Conservation (phyloP, 192 early-diverging fungal genomes). For the Backusella tuberculispora region DNA sequence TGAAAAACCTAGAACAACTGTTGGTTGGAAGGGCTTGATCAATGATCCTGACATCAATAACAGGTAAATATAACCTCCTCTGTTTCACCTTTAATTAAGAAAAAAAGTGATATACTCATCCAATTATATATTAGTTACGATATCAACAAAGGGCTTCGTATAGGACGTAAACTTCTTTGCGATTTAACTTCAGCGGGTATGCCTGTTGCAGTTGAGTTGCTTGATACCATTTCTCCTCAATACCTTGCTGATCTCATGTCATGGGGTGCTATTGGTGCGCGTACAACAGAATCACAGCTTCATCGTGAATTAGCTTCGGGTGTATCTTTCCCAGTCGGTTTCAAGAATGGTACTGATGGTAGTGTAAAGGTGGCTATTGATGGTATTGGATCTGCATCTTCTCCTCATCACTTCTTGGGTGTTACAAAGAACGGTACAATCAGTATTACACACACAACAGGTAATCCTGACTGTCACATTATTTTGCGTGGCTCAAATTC, state of each 20-base stretch:
- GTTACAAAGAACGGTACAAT: conserved; percentile 95
- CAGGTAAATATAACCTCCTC: conserved; percentile 33
- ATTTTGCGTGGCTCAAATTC: conserved; percentile 88
- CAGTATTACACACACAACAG: conserved; percentile 85
- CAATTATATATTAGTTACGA: conserved; percentile 63
- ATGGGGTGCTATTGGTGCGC: conserved; percentile 97
- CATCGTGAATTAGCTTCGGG: conserved; percentile 95
- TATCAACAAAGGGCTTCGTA: conserved; percentile 95
- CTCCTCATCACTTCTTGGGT: conserved; percentile 90
- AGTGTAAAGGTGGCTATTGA: conserved; percentile 77
- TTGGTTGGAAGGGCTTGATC: conserved; percentile 89
- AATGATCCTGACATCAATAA: conserved; percentile 79
- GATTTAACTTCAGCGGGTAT: conserved; percentile 83
- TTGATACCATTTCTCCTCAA: conserved; percentile 97
- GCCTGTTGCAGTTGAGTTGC: conserved; percentile 86
- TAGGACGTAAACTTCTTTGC: conserved; percentile 79
- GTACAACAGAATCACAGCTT: conserved; percentile 95
- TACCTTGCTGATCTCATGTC: conserved; percentile 92
- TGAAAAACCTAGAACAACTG: conserved; percentile 97
- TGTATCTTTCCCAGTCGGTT: conserved; percentile 94
- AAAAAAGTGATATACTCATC: background rate
- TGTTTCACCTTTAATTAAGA: conserved; percentile 18
- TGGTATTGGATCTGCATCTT: conserved; percentile 70
- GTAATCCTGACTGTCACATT: conserved; percentile 86
- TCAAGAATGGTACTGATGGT: conserved; percentile 98